Percentiles rank a stretch among this genome's conserved stretches.
These are phyloP conservation scores for Aspergillus felis DNA, from an alignment of 2,329 filamentous ascomycete species.

Conservation along the genomic window DNA sequence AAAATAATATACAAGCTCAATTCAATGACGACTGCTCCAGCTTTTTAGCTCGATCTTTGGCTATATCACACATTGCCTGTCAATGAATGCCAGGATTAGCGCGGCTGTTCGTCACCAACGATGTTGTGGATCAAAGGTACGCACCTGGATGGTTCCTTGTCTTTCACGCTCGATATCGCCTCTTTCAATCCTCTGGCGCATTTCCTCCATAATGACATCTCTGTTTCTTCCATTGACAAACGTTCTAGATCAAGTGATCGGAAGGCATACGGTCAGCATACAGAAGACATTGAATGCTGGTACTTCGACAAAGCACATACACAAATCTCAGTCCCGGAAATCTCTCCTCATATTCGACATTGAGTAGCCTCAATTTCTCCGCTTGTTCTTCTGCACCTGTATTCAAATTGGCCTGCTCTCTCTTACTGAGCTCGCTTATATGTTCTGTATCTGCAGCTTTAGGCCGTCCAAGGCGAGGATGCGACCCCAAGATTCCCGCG, in stretches of 20 bases:
- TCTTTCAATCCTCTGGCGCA: conserved; percentile 68
- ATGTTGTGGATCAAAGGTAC: conserved; percentile 17
- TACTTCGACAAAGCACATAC: conserved; percentile 5
- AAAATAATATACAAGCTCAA: not conserved
- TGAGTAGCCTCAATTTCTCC: conserved; percentile 57
- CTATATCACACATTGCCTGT: conserved; percentile 89
- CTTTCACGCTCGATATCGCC: conserved; percentile 66
- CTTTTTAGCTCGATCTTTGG: conserved; percentile 71
- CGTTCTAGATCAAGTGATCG: conserved; percentile 47
- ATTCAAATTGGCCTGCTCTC: conserved; percentile 75
- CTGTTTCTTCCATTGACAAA: conserved; percentile 82
- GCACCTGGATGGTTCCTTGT: conserved; percentile 68
- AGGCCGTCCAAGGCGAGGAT: conserved; percentile 73
- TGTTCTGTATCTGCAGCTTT: conserved; percentile 51
- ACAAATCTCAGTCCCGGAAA: conserved; percentile 83
- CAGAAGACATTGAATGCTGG: not conserved
- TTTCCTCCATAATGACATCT: conserved; percentile 74
- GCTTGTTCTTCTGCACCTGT: conserved; percentile 41
- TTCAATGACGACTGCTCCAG: conserved; percentile 33
- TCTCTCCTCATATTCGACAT: conserved; percentile 69
- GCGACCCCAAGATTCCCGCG: conserved; percentile 70
- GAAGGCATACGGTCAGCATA: not conserved
- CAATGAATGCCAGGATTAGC: conserved; percentile 2
- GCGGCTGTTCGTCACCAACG: not conserved
- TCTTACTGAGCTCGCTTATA: conserved; percentile 67